Conservation (phyloP, 2,329 filamentous ascomycete genomes). For the Colletotrichum sp. region DNA sequence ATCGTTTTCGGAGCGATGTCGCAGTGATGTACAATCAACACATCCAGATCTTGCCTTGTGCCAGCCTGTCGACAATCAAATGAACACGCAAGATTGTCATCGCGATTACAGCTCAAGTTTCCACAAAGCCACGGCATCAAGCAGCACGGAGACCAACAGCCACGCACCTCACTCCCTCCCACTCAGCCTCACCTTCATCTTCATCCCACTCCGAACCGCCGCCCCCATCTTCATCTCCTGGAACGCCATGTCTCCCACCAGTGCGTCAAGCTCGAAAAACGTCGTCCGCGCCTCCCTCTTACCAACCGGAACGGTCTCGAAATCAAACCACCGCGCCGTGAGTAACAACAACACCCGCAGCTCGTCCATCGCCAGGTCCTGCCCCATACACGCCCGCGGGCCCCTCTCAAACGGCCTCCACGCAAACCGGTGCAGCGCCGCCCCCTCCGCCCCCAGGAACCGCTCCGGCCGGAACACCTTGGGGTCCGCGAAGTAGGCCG, state of each 20-base stretch:
- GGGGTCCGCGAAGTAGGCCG: constrained; percentile 39
- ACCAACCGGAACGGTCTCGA: constrained; percentile 22
- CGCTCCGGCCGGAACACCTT: constrained; percentile 44
- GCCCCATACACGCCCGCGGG: constrained; percentile 36
- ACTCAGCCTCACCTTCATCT: not conserved
- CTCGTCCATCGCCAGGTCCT: constrained; percentile 36
- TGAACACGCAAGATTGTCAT: not conserved
- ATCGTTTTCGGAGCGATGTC: not conserved
- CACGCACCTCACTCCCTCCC: not conserved
- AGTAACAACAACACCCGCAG: constrained; percentile 27
- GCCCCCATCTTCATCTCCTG: constrained; percentile 19
- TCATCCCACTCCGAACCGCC: not conserved
- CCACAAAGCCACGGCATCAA: not conserved
- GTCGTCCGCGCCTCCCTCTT: not conserved
- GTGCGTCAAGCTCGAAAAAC: constrained; percentile 25
- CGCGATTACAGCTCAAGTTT: not conserved
- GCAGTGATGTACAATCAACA: not conserved
- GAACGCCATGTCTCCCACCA: constrained; percentile 24
- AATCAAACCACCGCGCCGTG: constrained; percentile 25
- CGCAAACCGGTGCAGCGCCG: constrained; percentile 9
- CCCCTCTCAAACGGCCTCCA: constrained; percentile 37
- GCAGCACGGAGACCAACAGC: not conserved
- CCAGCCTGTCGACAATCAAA: not conserved
- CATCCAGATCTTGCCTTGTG: not conserved
- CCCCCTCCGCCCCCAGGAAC: constrained; percentile 32